Conservation (phyloP, 257 asterid genomes). For the Thymus quinquecostatus region DNA sequence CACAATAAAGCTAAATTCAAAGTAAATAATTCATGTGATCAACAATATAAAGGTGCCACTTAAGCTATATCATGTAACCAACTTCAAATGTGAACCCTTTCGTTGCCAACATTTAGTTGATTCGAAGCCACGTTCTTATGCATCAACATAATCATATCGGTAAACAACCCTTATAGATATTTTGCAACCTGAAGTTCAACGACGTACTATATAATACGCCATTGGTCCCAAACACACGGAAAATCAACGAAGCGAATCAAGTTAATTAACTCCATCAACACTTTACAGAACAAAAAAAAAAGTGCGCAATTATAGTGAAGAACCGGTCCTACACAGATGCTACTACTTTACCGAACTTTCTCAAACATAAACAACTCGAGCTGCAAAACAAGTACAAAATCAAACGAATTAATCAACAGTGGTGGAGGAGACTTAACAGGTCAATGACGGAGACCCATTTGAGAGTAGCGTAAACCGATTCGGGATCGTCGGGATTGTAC, state of each 20-base stretch:
- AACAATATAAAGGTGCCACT: not conserved
- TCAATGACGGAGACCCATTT: conserved; percentile 89
- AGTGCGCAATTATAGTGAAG: not conserved
- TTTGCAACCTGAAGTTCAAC: conserved; percentile 1
- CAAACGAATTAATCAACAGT: not conserved
- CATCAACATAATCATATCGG: not conserved
- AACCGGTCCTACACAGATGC: conserved; percentile 5
- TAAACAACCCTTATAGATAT: conserved; percentile 9
- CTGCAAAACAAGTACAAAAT: not conserved
- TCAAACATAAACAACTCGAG: conserved; percentile 10
- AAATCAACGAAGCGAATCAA: conserved; percentile 1
- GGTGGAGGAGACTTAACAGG: conserved; percentile 60
- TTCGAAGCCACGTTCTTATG: not conserved
- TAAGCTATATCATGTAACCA: conserved; percentile 1
- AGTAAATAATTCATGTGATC: conserved; percentile 16
- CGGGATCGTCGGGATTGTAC: conserved; percentile 71
- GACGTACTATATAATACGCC: not conserved
- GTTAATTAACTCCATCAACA: conserved; percentile 12
- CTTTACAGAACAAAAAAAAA: not conserved
- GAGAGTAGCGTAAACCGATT: conserved; percentile 87
- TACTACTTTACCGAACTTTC: conserved; percentile 5
- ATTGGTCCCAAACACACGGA: not conserved
- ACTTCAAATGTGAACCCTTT: not conserved
- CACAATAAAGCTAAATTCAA: not conserved
- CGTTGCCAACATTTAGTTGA: not conserved